Percentiles rank a stretch among this genome's conserved stretches.
phyloP scores from a whole-genome alignment of 345 rosid species.

The Litchi chinensis region DNA sequence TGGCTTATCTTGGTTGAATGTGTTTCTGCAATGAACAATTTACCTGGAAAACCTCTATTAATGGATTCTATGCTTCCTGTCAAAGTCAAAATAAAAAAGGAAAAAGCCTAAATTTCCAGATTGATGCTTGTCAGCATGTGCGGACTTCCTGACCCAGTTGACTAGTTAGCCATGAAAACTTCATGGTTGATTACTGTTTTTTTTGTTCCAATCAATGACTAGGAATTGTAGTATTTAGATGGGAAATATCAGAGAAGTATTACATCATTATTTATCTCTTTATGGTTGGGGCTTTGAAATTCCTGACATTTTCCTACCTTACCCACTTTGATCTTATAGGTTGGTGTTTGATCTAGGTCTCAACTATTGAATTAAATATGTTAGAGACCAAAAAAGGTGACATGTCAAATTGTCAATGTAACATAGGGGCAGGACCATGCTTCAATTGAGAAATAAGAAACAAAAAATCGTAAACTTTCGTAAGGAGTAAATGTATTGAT shows the following conservation, averaged over 20 bases:
- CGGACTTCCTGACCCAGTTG: neutral
- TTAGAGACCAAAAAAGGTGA: neutral
- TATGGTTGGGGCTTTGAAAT: neutral
- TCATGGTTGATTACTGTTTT: neutral
- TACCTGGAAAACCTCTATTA: neutral
- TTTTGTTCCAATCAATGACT: neutral
- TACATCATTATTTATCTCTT: neutral
- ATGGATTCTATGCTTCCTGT: neutral
- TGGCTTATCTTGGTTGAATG: neutral
- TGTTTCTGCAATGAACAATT: neutral
- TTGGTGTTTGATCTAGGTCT: neutral
- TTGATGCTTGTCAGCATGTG: neutral
- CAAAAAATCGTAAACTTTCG: neutral
- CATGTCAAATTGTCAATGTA: neutral
- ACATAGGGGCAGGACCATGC: neutral
- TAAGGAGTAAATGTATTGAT: neutral
- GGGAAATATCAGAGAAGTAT: neutral
- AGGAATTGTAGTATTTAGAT: neutral
- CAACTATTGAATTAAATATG: neutral
- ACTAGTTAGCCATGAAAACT: neutral
- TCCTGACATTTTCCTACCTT: neutral
- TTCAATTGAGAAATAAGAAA: neutral
- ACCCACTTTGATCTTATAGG: constrained; percentile 9
- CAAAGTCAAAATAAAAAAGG: neutral
- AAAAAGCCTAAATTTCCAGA: neutral